Percentiles rank a stretch among this genome's conserved stretches.
Evolutionary conservation across 345 rosid genomes (phyloP).

Genomic region (Aegle marmelos): DNA sequence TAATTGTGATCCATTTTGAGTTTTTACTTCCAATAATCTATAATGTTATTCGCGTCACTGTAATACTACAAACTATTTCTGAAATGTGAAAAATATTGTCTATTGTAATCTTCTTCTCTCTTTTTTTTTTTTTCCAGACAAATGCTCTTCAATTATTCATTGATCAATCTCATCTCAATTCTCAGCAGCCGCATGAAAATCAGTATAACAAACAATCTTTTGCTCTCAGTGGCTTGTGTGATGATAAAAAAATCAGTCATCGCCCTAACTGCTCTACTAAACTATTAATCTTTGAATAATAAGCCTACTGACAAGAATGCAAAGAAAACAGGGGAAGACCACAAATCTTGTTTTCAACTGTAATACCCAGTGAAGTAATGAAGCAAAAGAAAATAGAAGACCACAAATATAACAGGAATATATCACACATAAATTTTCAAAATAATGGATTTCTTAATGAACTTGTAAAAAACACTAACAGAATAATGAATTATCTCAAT

Average conservation of each 20-base stretch:
- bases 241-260: neutral
- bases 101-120: too few relatives aligned
- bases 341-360: neutral
- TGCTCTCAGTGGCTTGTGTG: neutral
- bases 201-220: neutral
- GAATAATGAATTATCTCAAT: neutral
- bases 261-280: neutral
- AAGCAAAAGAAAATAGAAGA: neutral
- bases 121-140: neutral
- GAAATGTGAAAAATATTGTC: neutral
- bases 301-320: neutral
- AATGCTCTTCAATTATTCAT: neutral
- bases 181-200: neutral
- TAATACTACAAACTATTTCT: neutral
- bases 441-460: neutral
- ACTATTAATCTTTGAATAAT: too few relatives aligned
- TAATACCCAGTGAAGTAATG: neutral
- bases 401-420: neutral
- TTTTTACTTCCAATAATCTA: neutral
- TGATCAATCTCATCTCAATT: neutral
- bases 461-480: too few relatives aligned
- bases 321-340: neutral
- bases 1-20: neutral
- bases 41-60: neutral
- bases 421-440: neutral